Evolutionary conservation across 257 asterid species (phyloP).

Genomic region (Solanum bulbocastanum): DNA sequence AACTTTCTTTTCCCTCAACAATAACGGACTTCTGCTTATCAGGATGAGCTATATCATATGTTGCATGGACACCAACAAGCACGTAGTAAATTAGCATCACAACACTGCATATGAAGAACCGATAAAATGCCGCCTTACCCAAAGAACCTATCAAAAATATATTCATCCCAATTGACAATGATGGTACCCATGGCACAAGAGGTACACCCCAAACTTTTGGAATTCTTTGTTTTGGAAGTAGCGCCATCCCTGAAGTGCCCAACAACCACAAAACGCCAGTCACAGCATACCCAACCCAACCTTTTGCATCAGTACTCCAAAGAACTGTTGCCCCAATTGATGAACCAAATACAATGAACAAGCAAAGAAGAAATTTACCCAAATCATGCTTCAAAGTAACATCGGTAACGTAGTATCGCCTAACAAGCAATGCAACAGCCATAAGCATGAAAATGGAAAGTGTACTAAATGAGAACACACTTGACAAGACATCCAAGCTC

Average conservation of each 20-base stretch:
- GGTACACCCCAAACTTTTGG: conserved; percentile 97
- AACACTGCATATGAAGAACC: conserved; percentile 69
- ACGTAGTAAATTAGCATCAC: conserved; percentile 72
- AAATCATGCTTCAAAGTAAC: conserved; percentile 40
- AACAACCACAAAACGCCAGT: conserved; percentile 41
- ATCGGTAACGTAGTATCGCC: conserved; percentile 67
- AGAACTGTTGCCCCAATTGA: conserved; percentile 46
- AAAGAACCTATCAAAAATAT: conserved; percentile 80
- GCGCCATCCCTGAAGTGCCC: conserved; percentile 66
- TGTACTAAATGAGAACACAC: conserved; percentile 76
- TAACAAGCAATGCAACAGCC: conserved; percentile 84
- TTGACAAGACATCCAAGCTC: conserved; percentile 77
- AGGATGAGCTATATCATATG: conserved; percentile 70
- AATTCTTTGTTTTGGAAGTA: conserved; percentile 48
- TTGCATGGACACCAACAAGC: conserved; percentile 79
- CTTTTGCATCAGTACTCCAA: conserved; percentile 35
- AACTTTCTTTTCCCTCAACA: conserved; percentile 21
- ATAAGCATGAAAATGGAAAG: conserved; percentile 94
- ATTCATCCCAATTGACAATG: conserved; percentile 61
- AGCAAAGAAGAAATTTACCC: conserved; percentile 30
- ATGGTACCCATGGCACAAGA: conserved; percentile 87
- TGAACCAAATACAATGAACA: conserved; percentile 43
- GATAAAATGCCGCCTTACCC: conserved; percentile 52
- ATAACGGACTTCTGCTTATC: conserved; percentile 7
- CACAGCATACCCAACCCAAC: conserved; percentile 38